phyloP scores from a whole-genome alignment of 2,329 filamentous ascomycete species.

The Aspergillus flavus region DNA sequence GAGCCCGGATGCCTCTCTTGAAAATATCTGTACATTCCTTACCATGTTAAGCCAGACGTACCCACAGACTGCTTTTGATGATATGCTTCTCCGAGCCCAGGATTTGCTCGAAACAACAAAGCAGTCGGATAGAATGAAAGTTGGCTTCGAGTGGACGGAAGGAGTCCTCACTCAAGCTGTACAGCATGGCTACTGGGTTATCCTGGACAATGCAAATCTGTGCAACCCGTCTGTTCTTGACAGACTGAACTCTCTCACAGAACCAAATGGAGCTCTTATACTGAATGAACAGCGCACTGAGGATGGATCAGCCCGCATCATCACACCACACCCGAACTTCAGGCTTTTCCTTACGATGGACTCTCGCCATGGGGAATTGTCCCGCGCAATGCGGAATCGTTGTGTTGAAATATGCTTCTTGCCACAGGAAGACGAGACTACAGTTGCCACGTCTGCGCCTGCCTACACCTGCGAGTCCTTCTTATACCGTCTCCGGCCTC shows the following conservation, averaged over 20 bases:
- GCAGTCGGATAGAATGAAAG: constrained; percentile 62
- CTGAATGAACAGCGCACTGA: constrained; percentile 90
- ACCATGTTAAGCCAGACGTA: constrained; percentile 44
- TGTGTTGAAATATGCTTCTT: constrained; percentile 85
- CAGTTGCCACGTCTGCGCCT: constrained; percentile 25
- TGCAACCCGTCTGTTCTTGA: constrained; percentile 95
- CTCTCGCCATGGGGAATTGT: constrained; percentile 87
- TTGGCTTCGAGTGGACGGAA: constrained; percentile 94
- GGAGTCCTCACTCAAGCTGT: constrained; percentile 88
- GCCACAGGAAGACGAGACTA: constrained; percentile 35
- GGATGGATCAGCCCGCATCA: constrained; percentile 76
- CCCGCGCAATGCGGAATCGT: constrained; percentile 93
- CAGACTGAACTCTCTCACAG: constrained; percentile 88
- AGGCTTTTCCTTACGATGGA: constrained; percentile 94
- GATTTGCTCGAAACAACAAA: constrained; percentile 56
- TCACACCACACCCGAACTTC: constrained; percentile 83
- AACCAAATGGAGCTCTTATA: constrained; percentile 82
- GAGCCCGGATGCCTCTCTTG: constrained; percentile 30
- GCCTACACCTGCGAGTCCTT: constrained; percentile 43
- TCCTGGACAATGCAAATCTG: constrained; percentile 95
- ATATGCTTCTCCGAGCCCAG: constrained; percentile 53
- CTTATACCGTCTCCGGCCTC: constrained; percentile 42
- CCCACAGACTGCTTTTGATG: constrained; percentile 50
- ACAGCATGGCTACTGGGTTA: constrained; percentile 83
- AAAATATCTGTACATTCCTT: constrained; percentile 35